Conservation (phyloP, 202 grass and related monocot genomes). For the Zoysia matrella region DNA sequence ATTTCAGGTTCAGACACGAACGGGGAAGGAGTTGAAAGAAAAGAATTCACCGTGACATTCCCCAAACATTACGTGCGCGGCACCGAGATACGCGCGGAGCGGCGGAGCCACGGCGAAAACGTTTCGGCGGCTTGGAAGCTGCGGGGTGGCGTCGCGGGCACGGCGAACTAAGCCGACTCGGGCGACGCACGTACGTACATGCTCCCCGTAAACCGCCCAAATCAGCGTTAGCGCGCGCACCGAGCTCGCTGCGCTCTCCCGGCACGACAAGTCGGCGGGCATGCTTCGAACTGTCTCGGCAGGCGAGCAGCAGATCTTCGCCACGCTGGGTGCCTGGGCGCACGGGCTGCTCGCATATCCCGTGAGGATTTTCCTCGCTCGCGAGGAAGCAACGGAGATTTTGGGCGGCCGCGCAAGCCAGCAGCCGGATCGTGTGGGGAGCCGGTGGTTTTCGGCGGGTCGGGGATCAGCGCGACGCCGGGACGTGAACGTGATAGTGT, state of each 20-base stretch:
- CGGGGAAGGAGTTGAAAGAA: not conserved
- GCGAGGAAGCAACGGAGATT: not conserved
- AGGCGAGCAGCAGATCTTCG: not conserved
- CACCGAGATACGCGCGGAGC: not conserved
- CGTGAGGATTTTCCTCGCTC: too few species aligned
- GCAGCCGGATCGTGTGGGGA: constrained; percentile 38
- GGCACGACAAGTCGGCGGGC: constrained; percentile 27
- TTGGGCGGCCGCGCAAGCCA: constrained; percentile 19
- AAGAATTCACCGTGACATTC: constrained; percentile 35
- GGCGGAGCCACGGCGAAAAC: constrained; percentile 23
- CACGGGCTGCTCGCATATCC: not conserved
- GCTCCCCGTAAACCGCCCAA: constrained; percentile 40
- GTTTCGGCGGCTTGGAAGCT: not conserved
- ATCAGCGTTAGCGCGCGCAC: constrained; percentile 22
- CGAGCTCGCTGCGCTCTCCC: constrained; percentile 26
- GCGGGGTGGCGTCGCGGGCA: constrained; percentile 13
- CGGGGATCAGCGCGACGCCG: too few species aligned
- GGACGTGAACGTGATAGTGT: not conserved
- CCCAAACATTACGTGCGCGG: not conserved
- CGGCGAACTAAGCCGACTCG: not conserved
- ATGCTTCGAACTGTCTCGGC: constrained; percentile 7
- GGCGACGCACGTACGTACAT: not conserved
- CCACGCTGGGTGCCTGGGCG: not conserved
- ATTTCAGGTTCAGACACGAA: not conserved
- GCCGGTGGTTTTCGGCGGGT: not conserved